Conservation (phyloP, 129 eudicot genomes). For the Deinandra increscens region DNA sequence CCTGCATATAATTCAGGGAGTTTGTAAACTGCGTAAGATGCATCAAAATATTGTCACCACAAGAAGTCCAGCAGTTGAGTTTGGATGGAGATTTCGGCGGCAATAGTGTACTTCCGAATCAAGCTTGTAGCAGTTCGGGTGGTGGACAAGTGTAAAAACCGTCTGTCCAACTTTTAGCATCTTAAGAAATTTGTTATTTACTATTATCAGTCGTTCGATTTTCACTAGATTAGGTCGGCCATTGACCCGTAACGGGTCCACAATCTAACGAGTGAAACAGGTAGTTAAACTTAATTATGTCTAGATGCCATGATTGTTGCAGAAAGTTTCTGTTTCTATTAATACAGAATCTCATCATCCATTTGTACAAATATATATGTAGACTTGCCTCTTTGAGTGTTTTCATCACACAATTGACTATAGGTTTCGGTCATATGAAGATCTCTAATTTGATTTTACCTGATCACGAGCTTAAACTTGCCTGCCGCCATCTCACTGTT, state of each 20-base stretch:
- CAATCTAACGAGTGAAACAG: not conserved
- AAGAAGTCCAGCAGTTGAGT: slow-evolving; percentile 93
- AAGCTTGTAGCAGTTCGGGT: slow-evolving; percentile 90
- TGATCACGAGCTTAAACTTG: not conserved
- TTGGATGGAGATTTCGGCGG: slow-evolving; percentile 87
- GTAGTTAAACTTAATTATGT: slow-evolving; percentile 23
- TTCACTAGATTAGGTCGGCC: slow-evolving; percentile 18
- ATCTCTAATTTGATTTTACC: not conserved
- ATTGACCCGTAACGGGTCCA: slow-evolving; percentile 14
- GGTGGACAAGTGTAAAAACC: slow-evolving; percentile 60
- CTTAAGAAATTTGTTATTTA: slow-evolving; percentile 22
- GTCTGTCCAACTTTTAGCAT: slow-evolving; percentile 19
- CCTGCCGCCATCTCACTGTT: not conserved
- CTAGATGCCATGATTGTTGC: slow-evolving; percentile 22
- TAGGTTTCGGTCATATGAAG: not conserved
- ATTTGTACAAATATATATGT: slow-evolving; percentile 23
- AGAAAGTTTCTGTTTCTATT: slow-evolving; percentile 21
- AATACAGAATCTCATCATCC: slow-evolving; percentile 25
- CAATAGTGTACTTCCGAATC: slow-evolving; percentile 59
- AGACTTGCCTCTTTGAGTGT: slow-evolving; percentile 21
- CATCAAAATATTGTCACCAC: slow-evolving; percentile 89
- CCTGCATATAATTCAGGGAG: slow-evolving; percentile 48
- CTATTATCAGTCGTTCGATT: not conserved
- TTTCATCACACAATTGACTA: slow-evolving; percentile 1
- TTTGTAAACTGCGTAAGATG: slow-evolving; percentile 83